Evolutionary conservation across 148 eudicot genomes (phyloP), one percentile per base, ranked within the genome.

Genomic region (Hydrangea macrophylla): DNA sequence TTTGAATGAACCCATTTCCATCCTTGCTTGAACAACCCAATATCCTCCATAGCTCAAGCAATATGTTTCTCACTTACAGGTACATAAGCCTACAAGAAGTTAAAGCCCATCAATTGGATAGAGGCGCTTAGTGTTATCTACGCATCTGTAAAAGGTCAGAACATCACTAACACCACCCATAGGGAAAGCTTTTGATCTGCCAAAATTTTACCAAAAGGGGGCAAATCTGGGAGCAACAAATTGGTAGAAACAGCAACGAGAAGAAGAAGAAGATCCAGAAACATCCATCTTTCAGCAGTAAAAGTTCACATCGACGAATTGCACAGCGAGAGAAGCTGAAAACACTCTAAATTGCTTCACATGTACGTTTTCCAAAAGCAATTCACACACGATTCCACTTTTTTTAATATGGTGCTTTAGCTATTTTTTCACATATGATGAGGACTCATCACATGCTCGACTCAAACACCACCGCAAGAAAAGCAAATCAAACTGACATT

Each of bases 1-100:
- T 86, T 82, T 2, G 91, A 90, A 66, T 80, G 80, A 70, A 90
- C 33, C 97, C 97, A 94, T 73, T 85, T 86, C 97, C 87, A 94
- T 15, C 80, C 89, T 73, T 93, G 92, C 69, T 88, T 85, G 65
- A 90, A 84, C 71, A 88, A 36, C 76, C 98, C 90, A 58, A 90
- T 81, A 84, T 94, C 97, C 85, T 85, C 99, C 99, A 90, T 88
- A 7, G 54, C 17, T 25, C n/a, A n/a, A 25, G 7, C 35, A 9
- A 42, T 15, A 44, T 31, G 35, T 25, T 37, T 25, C 27, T 25
- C 27, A 23, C 44, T 28, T 39, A 71, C 62, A 30, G 20, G 22
- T 15, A 39, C 48, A 44, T 15, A 37, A 40, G 20, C 22, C 54
- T 31, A 58, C 15, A 59, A 57, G 32, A 5, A 23, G 22, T 33